These are phyloP conservation scores for Monilinia aucupariae DNA, from an alignment of 2,329 filamentous ascomycete species.

Conservation along the genomic window DNA sequence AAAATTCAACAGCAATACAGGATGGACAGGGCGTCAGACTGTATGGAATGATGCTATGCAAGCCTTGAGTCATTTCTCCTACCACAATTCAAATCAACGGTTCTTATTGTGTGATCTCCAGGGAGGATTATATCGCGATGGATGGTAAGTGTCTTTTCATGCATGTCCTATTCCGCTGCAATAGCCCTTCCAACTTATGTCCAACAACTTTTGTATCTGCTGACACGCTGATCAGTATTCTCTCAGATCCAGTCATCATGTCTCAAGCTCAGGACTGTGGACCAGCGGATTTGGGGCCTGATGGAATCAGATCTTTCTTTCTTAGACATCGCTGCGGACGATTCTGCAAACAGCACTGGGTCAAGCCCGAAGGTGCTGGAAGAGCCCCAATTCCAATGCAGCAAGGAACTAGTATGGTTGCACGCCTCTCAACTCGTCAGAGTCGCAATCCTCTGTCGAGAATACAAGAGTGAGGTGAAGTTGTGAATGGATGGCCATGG, in stretches of 20 bases:
- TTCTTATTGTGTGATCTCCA: conserved; percentile 18
- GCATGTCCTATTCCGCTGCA: too few relatives aligned
- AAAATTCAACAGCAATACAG: conserved; percentile 19
- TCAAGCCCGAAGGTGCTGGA: background rate
- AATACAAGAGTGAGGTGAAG: background rate
- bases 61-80: conserved; percentile 18
- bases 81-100: conserved; percentile 2
- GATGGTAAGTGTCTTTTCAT: conserved; percentile 1
- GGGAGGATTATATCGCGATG: conserved; percentile 14
- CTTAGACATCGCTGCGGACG: conserved; percentile 8
- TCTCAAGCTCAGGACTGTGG: conserved; percentile 5
- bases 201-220: background rate
- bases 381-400: background rate
- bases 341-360: conserved; percentile 11
- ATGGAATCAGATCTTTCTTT: conserved; percentile 16
- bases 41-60: conserved; percentile 14
- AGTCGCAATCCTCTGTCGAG: conserved; percentile 3
- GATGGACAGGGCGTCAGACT: background rate
- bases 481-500: background rate
- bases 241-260: conserved; percentile 18
- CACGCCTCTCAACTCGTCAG: background rate
- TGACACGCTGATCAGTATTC: background rate
- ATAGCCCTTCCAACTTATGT: background rate
- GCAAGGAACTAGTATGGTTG: conserved; percentile 2
- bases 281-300: conserved; percentile 12